Evolutionary conservation across 2,329 filamentous ascomycete genomes (phyloP).

Genomic region (Aspergillus aculeatus): DNA sequence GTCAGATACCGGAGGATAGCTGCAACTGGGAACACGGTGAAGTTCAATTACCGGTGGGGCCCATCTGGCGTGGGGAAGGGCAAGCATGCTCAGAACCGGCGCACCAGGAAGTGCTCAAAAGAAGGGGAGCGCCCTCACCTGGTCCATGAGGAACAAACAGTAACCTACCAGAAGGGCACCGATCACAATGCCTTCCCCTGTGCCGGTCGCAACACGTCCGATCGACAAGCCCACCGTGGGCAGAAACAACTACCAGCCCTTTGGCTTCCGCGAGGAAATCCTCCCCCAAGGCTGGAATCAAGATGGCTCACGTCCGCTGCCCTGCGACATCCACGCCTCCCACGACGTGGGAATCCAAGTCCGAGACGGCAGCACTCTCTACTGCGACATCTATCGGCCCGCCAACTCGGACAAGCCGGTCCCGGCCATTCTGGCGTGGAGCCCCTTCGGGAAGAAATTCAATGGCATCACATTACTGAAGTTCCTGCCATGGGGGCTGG

Average conservation of each 20-base stretch:
- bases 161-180: neutral
- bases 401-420: neutral
- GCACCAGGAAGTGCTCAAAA: neutral
- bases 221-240: constrained; percentile 6
- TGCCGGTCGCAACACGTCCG: constrained; percentile 2
- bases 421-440: constrained; percentile 1
- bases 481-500: neutral
- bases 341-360: constrained; percentile 6
- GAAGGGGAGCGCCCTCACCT: neutral
- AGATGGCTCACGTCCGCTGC: constrained; percentile 4
- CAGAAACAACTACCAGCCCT: constrained; percentile 5
- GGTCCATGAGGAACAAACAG: neutral
- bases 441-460: constrained; percentile 4
- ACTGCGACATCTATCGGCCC: constrained; percentile 6
- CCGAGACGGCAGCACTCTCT: constrained; percentile 2
- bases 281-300: constrained; percentile 1
- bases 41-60: no score
- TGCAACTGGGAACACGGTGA: no score
- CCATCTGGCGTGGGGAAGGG: neutral
- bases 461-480: constrained; percentile 4
- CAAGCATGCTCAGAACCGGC: neutral
- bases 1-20: no score
- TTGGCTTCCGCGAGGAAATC: constrained; percentile 1
- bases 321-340: neutral
- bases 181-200: constrained; percentile 3